These are phyloP conservation scores for Tolypocladium capitatum DNA, from an alignment of 2,329 filamentous ascomycete species.

Conservation along the genomic window DNA sequence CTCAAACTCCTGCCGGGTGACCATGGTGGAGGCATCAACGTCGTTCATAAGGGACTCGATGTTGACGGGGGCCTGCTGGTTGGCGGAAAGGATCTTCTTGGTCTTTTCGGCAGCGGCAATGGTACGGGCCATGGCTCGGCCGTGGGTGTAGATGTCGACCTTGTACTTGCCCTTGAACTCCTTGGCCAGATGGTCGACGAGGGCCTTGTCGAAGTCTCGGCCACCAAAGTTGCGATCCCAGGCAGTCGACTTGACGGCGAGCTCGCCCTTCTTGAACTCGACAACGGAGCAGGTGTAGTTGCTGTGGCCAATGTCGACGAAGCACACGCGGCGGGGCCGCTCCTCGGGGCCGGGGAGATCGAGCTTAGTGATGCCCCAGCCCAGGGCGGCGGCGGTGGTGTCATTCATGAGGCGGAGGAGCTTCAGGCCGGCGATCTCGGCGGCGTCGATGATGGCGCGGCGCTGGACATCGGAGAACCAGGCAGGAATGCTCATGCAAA, in stretches of 20 bases:
- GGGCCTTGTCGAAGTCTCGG: slow-evolving; percentile 88
- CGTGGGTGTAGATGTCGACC: slow-evolving; percentile 84
- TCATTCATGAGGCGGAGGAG: slow-evolving; percentile 93
- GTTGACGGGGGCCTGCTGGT: slow-evolving; percentile 82
- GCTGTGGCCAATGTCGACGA: slow-evolving; percentile 91
- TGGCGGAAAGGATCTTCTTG: slow-evolving; percentile 96
- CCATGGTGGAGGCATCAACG: slow-evolving; percentile 73
- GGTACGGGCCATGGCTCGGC: slow-evolving; percentile 79
- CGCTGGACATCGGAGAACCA: slow-evolving; percentile 98
- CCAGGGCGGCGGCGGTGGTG: slow-evolving; percentile 88
- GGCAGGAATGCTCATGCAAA: slow-evolving; percentile 85
- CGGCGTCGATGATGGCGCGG: slow-evolving; percentile 75
- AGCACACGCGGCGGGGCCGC: slow-evolving; percentile 79
- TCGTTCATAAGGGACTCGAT: slow-evolving; percentile 99
- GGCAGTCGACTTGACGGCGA: slow-evolving; percentile 82
- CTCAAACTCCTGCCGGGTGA: slow-evolving; percentile 92
- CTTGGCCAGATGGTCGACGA: slow-evolving; percentile 86
- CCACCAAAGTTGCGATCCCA: slow-evolving; percentile 96
- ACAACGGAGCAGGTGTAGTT: slow-evolving; percentile 92
- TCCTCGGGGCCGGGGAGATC: slow-evolving; percentile 82
- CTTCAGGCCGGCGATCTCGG: slow-evolving; percentile 88
- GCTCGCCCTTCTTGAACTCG: slow-evolving; percentile 94
- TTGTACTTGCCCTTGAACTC: slow-evolving; percentile 98
- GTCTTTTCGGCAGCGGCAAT: slow-evolving; percentile 85
- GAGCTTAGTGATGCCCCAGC: slow-evolving; percentile 95